Conservation (phyloP, 345 rosid genomes). For the Eucalyptus sp. region DNA sequence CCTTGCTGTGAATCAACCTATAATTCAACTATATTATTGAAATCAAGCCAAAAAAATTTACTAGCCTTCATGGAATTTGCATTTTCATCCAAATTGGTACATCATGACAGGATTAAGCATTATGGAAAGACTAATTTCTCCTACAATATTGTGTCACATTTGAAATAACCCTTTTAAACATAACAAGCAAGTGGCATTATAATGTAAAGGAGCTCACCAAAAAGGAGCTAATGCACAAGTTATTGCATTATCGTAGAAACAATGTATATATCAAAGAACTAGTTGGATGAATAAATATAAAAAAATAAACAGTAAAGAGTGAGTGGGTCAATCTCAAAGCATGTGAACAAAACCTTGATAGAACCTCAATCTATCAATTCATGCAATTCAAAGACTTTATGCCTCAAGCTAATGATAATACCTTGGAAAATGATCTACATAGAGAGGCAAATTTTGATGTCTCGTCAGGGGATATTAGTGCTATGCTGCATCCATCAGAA, state of each 20-base stretch:
- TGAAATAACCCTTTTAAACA: not conserved
- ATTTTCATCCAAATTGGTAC: not conserved
- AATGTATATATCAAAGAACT: not conserved
- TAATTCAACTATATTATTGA: not conserved
- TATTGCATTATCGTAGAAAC: not conserved
- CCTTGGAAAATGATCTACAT: constrained; percentile 92
- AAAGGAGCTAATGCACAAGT: not conserved
- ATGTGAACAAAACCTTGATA: not conserved
- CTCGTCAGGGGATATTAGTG: constrained; percentile 68
- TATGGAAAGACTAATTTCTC: not conserved
- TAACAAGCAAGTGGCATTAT: not conserved
- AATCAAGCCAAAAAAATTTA: not conserved
- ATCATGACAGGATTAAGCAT: not conserved
- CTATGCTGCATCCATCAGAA: constrained; percentile 92
- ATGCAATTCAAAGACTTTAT: not conserved
- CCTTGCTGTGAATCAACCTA: not conserved
- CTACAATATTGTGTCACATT: not conserved
- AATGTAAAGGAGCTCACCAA: not conserved
- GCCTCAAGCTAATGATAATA: not conserved
- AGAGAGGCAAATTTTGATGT: constrained; percentile 73
- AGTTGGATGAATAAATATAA: not conserved
- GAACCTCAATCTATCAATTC: not conserved
- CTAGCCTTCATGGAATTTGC: not conserved
- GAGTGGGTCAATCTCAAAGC: not conserved
- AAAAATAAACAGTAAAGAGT: not conserved